Evolutionary conservation across 169 alveolate genomes (phyloP), one percentile per base, ranked within the genome.

Genomic region (Eimeria necatrix): DNA sequence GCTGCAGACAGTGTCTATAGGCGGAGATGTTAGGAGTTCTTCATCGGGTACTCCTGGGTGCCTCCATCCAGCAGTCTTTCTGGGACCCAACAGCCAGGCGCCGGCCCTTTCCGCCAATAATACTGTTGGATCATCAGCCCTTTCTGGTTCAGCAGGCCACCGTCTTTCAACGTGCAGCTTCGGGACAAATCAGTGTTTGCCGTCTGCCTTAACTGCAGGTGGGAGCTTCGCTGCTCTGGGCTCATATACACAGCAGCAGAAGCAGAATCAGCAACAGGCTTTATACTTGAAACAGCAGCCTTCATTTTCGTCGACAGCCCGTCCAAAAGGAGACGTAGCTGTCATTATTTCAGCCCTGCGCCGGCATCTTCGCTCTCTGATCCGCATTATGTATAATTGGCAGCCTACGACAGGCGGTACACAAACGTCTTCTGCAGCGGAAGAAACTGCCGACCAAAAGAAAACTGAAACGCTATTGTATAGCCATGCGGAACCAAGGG

Each of bases 281-380:
- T 0, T 22, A 48, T 53, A 14, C 32, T 52, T 52, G 73, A n/a
- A 71, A 51, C 90, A 60, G 2, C 90, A 51, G 32, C 10, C 52
- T 49, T 48, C 61, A 18, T 48, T 20, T 53, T 4, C 73, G 24
- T n/a, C 41, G 14, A 41, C 41, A 0, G 56, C 90, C 9, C 70
- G 68, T 10, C 51, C 74, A 26, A 53, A 26, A 18, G 51, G 74
- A 24, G 52, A 81, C 56, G 24, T 81, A 18, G 53, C 74, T 12
- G 73, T 81, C 52, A 81, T 81, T 52, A 68, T 81, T 20, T 51
- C 74, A 4, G 90, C 90, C 52, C 73, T 81, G 56, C 90, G 90
- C 32, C 52, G 90, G 56, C 74, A 81, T 24, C 90, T 81, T 4
- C 90, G 90, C 26, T 52, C 90, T 20, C 90, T 81, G 22, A 81